A percentile compares a stretch with the other conserved stretches of the same genome.
Evolutionary conservation across 106 monocot genomes (phyloP).

Genomic region (Chionographis japonica): DNA sequence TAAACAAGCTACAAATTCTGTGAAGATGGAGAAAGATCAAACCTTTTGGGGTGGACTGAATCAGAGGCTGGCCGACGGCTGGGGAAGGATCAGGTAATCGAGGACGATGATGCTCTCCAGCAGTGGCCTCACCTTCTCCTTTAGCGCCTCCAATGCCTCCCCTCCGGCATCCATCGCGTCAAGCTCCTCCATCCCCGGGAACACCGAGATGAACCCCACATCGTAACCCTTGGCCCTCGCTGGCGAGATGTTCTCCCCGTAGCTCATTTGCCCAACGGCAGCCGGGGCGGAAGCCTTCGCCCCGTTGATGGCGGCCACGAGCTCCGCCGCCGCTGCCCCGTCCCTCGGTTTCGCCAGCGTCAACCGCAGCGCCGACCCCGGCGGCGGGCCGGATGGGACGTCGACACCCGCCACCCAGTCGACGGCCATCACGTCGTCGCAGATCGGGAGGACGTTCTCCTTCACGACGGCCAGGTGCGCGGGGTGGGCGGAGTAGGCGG

Average conservation of each 20-base stretch:
- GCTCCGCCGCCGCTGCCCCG: conserved; percentile 12
- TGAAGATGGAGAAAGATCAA: background rate
- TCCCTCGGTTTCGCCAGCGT: conserved; percentile 64
- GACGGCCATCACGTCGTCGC: conserved; percentile 71
- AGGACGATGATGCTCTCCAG: conserved; percentile 61
- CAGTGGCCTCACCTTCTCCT: conserved; percentile 66
- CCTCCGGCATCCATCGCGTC: conserved; percentile 31
- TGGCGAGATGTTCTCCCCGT: conserved; percentile 85
- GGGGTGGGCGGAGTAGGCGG: conserved; percentile 59
- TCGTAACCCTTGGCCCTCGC: conserved; percentile 82
- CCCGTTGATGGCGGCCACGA: conserved; percentile 17
- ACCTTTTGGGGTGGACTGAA: background rate
- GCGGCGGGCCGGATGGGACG: conserved; percentile 12
- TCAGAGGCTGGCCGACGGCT: conserved; percentile 34
- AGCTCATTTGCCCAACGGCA: conserved; percentile 32
- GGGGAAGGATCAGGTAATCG: conserved; percentile 46
- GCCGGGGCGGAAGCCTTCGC: background rate
- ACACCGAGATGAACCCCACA: conserved; percentile 59
- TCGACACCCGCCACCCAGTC: conserved; percentile 55
- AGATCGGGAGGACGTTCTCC: conserved; percentile 52
- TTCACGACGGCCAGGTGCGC: conserved; percentile 63
- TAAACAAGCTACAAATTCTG: no score
- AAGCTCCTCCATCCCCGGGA: conserved; percentile 42
- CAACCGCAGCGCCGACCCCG: conserved; percentile 46
- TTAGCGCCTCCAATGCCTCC: conserved; percentile 33